A percentile compares a stretch with the other conserved stretches of the same genome.
Evolutionary conservation across 805 yeast species (phyloP).

Genomic region (Candida xiaguanensis): DNA sequence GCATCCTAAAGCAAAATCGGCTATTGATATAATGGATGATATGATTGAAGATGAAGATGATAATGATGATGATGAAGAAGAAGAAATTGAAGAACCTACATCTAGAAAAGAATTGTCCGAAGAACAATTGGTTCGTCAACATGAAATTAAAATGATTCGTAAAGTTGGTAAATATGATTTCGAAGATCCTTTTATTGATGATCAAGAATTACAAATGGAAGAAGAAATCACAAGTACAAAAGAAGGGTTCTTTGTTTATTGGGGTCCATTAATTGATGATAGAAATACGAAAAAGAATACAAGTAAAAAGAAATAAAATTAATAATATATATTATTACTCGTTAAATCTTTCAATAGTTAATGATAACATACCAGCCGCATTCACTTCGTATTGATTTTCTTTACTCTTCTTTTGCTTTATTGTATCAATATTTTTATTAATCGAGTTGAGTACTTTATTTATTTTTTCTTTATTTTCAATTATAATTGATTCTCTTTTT

Average conservation of each 20-base stretch:
- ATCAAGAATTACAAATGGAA: constrained; percentile 86
- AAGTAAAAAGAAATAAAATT: constrained; percentile 12
- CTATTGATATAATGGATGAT: constrained; percentile 47
- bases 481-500: constrained; percentile 19
- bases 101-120: constrained; percentile 26
- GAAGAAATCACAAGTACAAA: constrained; percentile 89
- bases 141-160: constrained; percentile 52
- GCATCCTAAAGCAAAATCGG: constrained; percentile 63
- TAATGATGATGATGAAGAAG: constrained; percentile 20
- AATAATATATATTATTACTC: constrained; percentile 5
- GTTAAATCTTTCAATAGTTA: constrained; percentile 34
- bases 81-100: constrained; percentile 9
- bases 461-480: constrained; percentile 13
- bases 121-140: constrained; percentile 43
- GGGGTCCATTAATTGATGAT: constrained; percentile 80
- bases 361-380: constrained; percentile 29
- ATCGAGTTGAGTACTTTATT: constrained; percentile 14
- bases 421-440: constrained; percentile 12
- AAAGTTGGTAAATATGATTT: constrained; percentile 88
- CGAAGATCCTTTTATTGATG: constrained; percentile 95
- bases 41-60: constrained; percentile 30
- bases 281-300: constrained; percentile 23
- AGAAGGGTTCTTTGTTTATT: constrained; percentile 93
- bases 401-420: constrained; percentile 12
- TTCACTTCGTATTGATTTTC: constrained; percentile 18